Evolutionary conservation across 257 asterid genomes (phyloP).

Genomic region (Schizonepeta tenuifolia): DNA sequence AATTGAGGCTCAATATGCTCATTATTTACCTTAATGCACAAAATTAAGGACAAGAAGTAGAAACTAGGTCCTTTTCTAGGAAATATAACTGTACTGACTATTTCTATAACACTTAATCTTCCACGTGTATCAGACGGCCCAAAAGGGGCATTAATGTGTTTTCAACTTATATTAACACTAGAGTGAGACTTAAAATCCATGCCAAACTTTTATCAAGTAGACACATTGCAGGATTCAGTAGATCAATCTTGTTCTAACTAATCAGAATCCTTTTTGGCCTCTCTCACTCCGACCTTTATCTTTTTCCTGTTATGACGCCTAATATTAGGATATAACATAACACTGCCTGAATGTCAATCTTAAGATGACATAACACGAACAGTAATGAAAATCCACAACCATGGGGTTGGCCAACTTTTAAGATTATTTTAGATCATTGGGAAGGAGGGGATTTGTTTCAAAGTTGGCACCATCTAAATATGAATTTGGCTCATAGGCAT

Average conservation of each 20-base stretch:
- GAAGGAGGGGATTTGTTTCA: background rate
- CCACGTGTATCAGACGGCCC: background rate
- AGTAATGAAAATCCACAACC: background rate
- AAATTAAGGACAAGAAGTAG: background rate
- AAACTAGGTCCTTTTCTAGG: background rate
- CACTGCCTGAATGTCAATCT: background rate
- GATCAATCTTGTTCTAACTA: background rate
- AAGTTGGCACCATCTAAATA: background rate
- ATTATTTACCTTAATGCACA: background rate
- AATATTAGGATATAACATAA: too few species aligned
- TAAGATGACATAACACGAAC: background rate
- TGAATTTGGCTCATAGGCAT: background rate
- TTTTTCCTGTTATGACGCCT: background rate
- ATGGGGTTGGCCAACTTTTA: conserved; percentile 7
- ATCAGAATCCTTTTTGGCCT: background rate
- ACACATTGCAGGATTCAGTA: background rate
- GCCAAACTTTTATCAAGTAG: conserved; percentile 4
- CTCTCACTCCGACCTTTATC: too few species aligned
- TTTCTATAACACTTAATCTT: background rate
- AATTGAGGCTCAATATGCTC: background rate
- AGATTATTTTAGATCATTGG: background rate
- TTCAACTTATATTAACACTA: conserved; percentile 5
- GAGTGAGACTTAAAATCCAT: background rate
- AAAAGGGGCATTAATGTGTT: background rate
- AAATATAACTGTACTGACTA: background rate